These are phyloP conservation scores for Dioszegia aurantiaca DNA, from an alignment of 768 basidiomycete species.

Conservation along the genomic window DNA sequence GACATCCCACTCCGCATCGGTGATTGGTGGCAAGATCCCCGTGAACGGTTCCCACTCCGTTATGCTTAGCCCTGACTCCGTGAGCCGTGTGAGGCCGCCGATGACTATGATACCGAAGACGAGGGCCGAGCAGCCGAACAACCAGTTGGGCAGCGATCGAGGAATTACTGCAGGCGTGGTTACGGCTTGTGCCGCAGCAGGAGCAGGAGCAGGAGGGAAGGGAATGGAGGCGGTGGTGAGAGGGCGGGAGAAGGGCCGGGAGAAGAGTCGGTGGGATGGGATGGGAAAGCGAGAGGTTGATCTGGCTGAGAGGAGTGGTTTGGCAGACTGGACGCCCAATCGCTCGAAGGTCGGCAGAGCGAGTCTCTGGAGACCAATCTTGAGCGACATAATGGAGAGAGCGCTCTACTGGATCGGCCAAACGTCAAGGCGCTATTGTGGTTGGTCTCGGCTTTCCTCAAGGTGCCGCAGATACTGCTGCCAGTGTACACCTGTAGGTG, in stretches of 20 bases:
- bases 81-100: conserved; percentile 92
- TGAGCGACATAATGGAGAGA: conserved; percentile 7
- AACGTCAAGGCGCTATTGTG: neutral
- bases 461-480: too few relatives aligned
- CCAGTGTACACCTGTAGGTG: too few relatives aligned
- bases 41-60: conserved; percentile 96
- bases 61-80: conserved; percentile 95
- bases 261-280: neutral
- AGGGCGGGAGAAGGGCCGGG: neutral
- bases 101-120: conserved; percentile 92
- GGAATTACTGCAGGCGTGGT: conserved; percentile 24
- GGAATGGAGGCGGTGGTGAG: conserved; percentile 9
- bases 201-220: neutral
- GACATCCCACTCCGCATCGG: conserved; percentile 69
- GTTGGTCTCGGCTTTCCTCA: neutral
- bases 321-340: neutral
- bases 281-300: neutral
- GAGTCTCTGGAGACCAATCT: conserved; percentile 14
- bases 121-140: conserved; percentile 75
- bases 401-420: neutral
- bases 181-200: neutral
- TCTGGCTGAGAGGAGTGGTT: neutral
- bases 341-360: conserved; percentile 7
- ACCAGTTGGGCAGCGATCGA: conserved; percentile 67
- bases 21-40: conserved; percentile 79